Evolutionary conservation across 2,329 filamentous ascomycete species (phyloP), one percentile per base, ranked within the genome.

Genomic region (Cercospora sp.): DNA sequence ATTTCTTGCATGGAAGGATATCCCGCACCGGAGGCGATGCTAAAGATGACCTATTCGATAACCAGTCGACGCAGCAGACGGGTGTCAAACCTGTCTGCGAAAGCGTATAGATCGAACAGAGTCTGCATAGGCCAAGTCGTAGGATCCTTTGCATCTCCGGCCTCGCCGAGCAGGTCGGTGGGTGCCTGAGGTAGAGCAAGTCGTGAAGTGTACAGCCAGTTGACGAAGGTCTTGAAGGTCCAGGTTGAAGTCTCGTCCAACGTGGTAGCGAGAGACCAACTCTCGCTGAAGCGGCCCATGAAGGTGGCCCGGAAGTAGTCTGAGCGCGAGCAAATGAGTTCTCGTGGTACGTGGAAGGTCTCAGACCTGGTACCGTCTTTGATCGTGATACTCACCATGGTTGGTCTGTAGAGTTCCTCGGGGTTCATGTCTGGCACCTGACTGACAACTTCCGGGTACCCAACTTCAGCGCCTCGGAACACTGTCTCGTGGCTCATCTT

Each of bases 61-160:
- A 62, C 16, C 13, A 60, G 60, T 9, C 30, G 53, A 6, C 70
- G 68, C 24, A 71, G 51, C 5, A 26, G 1, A 6, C 28, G 61
- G 12, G 60, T 67, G 64, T 70, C 63, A 40, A 63, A 65, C 1
- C 32, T 26, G 49, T 71, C 70, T 26, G 63, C 66, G 21, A 71
- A 68, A 3, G 40, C 32, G 60, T 70, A 71, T 26, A 71, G 21
- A 16, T 65, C 45, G 40, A 70, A 67, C 2, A 71, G 64, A 13
- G 24, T 30, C 6, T 24, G 1, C 8, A 53, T 69, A 3, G 63
- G 37, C 66, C 70, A 71, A 3, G 68, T 65, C 9, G 61, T 57
- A 0, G 69, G 57, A 24, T 70, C 64, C 5, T 55, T 8, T 5
- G 21, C 18, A 1, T 51, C 5, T 5, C 58, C 40, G 3, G 30